Evolutionary conservation across 2,329 filamentous ascomycete genomes (phyloP).

Genomic region (Alternaria rosae): DNA sequence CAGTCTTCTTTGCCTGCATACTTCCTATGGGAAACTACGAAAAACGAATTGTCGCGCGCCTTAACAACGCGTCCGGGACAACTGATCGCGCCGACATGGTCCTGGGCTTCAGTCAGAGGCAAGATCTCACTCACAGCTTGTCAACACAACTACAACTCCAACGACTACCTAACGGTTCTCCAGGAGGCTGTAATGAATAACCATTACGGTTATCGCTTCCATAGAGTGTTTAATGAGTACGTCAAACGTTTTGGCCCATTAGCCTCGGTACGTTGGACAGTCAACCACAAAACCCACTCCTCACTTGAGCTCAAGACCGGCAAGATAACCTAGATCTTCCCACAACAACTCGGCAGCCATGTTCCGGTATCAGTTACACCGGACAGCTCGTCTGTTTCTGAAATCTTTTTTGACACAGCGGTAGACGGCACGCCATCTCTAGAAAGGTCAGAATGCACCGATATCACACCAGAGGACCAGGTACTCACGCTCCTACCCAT

Average conservation of each 20-base stretch:
- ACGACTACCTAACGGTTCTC: not conserved
- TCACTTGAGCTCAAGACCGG: not conserved
- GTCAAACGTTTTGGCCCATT: not conserved
- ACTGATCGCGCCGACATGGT: slow-evolving; percentile 20
- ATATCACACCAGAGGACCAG: not conserved
- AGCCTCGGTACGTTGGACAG: not conserved
- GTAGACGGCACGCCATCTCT: not conserved
- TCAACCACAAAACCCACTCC: not conserved
- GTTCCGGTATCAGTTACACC: not conserved
- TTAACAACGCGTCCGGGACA: not conserved
- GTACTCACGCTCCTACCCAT: slow-evolving; percentile 1
- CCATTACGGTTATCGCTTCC: not conserved
- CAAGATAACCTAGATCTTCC: not conserved
- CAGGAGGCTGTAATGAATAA: not conserved
- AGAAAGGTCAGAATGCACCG: too few relatives aligned
- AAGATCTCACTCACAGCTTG: slow-evolving; percentile 8
- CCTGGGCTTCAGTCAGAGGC: slow-evolving; percentile 21
- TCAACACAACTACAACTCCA: slow-evolving; percentile 1
- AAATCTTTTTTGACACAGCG: not conserved
- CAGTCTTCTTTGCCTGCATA: slow-evolving; percentile 5
- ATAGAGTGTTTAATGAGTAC: not conserved
- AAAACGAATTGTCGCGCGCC: not conserved
- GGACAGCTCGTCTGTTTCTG: not conserved
- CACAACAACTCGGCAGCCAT: not conserved
- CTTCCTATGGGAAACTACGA: slow-evolving; percentile 6